Base-by-base conservation (phyloP, 257 asterid species). In the Solanum chilense region DNA sequence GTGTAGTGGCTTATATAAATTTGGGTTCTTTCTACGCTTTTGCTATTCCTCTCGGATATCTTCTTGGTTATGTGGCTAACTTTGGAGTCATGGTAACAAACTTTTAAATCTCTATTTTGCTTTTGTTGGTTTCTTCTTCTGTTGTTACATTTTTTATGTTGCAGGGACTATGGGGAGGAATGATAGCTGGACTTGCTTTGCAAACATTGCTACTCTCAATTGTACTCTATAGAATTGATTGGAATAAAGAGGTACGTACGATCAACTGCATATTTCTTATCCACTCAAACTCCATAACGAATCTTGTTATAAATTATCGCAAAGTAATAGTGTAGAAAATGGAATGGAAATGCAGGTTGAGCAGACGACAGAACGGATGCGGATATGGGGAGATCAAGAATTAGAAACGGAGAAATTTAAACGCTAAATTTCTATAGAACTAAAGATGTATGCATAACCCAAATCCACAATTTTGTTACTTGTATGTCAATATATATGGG, bases 131-230 rank as follows among this genome's bases (percentile, higher is more conserved):
- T 47, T 18, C 58, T 47, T 47, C 58, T 47, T 47, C 20, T 47
- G 8, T 47, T 47, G 9, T 49, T 37, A 37, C 39, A 37, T 37
- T 37, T 37, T 37, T 37, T 37, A 5, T 37, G 39, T 60, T 69
- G 85, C 90, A 94, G 98, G 98, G 98, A 75, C 86, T 95, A 15
- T 95, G 98, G 98, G 94, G 94, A 6, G 96, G 98, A 52, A 95
- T 95, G 98, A 92, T 95, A 83, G 93, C 92, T 83, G 98, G 98
- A 64, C 49, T 90, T 14, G 92, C 87, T n/a, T 77, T 94, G 87
- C 98, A 95, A 90, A 95, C 98, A 3, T 10, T 93, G 74, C 86
- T 94, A 87, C 95, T 95, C 44, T 5, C 86, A 5, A 1, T 92
- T 7, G 88, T 94, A 78, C 90, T 95, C 37, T 95, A 92, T 87